phyloP scores from a whole-genome alignment of 2,329 filamentous ascomycete genomes.

The Ceratocystiopsis minuta region DNA sequence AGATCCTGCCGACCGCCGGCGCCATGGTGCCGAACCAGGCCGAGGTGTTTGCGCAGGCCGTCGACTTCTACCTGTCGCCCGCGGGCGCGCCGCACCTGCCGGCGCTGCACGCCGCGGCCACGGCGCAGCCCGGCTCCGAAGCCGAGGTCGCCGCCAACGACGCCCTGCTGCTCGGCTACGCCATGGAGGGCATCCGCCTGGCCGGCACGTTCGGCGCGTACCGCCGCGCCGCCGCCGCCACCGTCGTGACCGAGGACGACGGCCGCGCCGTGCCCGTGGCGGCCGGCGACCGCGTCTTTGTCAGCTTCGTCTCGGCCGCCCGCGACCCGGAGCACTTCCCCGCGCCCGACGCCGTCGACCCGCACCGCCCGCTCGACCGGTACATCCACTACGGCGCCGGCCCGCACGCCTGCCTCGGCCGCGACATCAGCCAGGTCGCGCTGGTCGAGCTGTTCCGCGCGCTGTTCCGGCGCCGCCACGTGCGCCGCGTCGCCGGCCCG shows the following conservation, averaged over 20 bases:
- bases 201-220: slow-evolving; percentile 44
- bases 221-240: slow-evolving; percentile 31
- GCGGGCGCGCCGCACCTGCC: slow-evolving; percentile 18
- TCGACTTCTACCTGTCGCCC: slow-evolving; percentile 53
- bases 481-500: slow-evolving; percentile 42
- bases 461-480: slow-evolving; percentile 40
- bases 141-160: slow-evolving; percentile 37
- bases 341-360: slow-evolving; percentile 39
- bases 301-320: slow-evolving; percentile 38
- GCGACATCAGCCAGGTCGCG: slow-evolving; percentile 39
- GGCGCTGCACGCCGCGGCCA: too few species aligned
- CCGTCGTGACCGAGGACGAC: slow-evolving; percentile 32
- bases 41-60: slow-evolving; percentile 51
- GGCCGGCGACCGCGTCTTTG: slow-evolving; percentile 41
- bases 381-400: slow-evolving; percentile 50
- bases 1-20: slow-evolving; percentile 49
- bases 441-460: slow-evolving; percentile 51
- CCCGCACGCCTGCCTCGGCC: slow-evolving; percentile 43
- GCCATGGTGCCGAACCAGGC: slow-evolving; percentile 55
- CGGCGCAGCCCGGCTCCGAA: slow-evolving; percentile 7
- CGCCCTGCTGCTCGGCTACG: slow-evolving; percentile 47
- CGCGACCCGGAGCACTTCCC: slow-evolving; percentile 42
- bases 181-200: slow-evolving; percentile 53
- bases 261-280: slow-evolving; percentile 31
- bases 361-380: slow-evolving; percentile 40